phyloP scores from a whole-genome alignment of 257 asterid species.

The Galeopsis tetrahit region DNA sequence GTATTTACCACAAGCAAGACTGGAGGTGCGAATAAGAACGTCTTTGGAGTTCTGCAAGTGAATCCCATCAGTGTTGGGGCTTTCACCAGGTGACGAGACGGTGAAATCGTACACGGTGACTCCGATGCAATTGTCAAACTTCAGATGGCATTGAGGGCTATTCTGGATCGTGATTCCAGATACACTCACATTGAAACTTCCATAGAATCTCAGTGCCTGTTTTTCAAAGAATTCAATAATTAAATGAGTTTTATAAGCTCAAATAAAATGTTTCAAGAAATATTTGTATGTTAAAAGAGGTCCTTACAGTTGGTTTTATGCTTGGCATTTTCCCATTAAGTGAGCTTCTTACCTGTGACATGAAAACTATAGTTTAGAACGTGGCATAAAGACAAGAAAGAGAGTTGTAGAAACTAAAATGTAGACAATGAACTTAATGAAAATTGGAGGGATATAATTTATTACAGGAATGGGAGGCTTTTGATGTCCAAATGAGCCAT shows the following conservation, averaged over 20 bases:
- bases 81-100: conserved; percentile 78
- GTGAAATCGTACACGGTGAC: conserved; percentile 73
- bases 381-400: conserved; percentile 8
- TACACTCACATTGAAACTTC: conserved; percentile 84
- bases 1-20: conserved; percentile 72
- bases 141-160: conserved; percentile 89
- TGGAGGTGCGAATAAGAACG: conserved; percentile 68
- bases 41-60: conserved; percentile 94
- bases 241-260: neutral
- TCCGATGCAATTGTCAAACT: conserved; percentile 81
- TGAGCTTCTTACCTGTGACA: conserved; percentile 55
- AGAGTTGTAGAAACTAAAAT: neutral
- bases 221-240: neutral
- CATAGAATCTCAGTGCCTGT: conserved; percentile 93
- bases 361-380: conserved; percentile 27
- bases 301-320: conserved; percentile 84
- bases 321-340: conserved; percentile 81
- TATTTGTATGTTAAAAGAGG: neutral
- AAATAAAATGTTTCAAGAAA: neutral
- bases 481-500: conserved; percentile 41
- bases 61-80: conserved; percentile 98
- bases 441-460: conserved; percentile 11
- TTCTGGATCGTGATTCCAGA: conserved; percentile 83
- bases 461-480: conserved; percentile 61
- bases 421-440: neutral